Conservation (phyloP, 176 grass and related monocot genomes). For the Coix lacrymajobi region DNA sequence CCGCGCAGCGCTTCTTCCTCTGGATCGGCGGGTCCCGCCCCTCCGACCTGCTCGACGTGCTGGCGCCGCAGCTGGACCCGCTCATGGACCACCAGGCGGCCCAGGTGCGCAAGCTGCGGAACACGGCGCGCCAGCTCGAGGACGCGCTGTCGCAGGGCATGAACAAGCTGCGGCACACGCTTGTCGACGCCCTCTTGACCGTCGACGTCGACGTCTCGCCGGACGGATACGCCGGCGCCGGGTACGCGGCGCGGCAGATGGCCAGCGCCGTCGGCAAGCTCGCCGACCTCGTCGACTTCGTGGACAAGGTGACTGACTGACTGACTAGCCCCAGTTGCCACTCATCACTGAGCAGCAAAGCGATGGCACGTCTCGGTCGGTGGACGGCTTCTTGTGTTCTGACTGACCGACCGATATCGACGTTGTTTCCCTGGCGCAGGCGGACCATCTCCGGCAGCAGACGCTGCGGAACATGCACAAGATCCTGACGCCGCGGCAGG, state of each 20-base stretch:
- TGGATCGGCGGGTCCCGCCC: constrained; percentile 30
- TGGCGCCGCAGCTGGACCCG: constrained; percentile 49
- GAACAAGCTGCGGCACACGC: constrained; percentile 69
- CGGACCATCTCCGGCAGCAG: constrained; percentile 56
- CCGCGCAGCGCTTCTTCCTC: constrained; percentile 63
- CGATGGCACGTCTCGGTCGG: too few relatives aligned
- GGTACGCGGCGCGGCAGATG: constrained; percentile 56
- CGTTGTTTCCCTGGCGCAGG: constrained; percentile 36
- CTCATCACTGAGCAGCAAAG: too few relatives aligned
- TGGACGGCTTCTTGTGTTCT: too few relatives aligned
- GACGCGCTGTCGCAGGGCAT: constrained; percentile 71
- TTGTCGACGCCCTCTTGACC: constrained; percentile 53
- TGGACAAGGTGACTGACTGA: constrained; percentile 37
- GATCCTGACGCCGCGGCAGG: constrained; percentile 59
- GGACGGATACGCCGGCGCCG: not conserved
- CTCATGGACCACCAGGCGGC: constrained; percentile 39
- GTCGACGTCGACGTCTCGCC: not conserved
- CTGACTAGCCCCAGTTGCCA: too few relatives aligned
- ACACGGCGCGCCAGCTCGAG: constrained; percentile 56
- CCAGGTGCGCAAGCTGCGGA: constrained; percentile 31
- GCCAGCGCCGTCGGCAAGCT: constrained; percentile 49
- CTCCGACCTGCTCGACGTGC: constrained; percentile 19
- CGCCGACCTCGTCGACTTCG: constrained; percentile 43
- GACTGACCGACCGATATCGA: too few relatives aligned
- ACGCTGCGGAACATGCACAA: constrained; percentile 67